phyloP scores from a whole-genome alignment of 2,329 filamentous ascomycete species.

The Venturia pyrina region DNA sequence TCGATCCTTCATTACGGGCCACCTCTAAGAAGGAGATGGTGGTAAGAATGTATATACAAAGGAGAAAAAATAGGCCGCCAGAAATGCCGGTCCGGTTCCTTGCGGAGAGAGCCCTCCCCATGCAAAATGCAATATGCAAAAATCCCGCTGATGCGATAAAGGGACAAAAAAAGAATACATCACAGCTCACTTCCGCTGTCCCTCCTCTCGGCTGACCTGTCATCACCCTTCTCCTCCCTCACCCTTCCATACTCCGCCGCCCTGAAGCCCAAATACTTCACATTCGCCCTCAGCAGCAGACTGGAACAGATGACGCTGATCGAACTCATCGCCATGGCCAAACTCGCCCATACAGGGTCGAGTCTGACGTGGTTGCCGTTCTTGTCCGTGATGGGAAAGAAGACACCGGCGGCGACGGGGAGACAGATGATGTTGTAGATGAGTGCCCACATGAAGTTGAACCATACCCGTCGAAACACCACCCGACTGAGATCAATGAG shows the following conservation, averaged over 20 bases:
- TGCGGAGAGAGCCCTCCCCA: no score
- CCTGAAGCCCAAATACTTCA: constrained; percentile 36
- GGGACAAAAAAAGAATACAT: no score
- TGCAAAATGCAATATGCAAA: no score
- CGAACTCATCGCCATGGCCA: constrained; percentile 89
- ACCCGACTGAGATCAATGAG: constrained; percentile 60
- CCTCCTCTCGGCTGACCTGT: no score
- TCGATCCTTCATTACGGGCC: no score
- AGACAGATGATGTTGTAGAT: constrained; percentile 72
- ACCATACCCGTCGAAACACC: constrained; percentile 68
- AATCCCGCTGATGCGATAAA: no score
- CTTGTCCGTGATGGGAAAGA: constrained; percentile 51
- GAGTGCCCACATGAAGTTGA: constrained; percentile 80
- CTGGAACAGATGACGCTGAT: constrained; percentile 82
- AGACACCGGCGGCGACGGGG: constrained; percentile 69
- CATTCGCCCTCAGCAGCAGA: constrained; percentile 51
- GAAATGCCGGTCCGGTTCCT: no score
- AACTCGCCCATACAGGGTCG: constrained; percentile 74
- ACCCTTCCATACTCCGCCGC: not conserved
- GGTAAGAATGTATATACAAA: no score
- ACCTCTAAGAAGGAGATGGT: no score
- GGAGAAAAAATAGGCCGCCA: no score
- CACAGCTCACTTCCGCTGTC: no score
- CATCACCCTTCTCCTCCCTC: not conserved
- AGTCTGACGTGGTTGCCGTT: constrained; percentile 49